Conservation (phyloP, 768 basidiomycete genomes). For the Collybia sordida region DNA sequence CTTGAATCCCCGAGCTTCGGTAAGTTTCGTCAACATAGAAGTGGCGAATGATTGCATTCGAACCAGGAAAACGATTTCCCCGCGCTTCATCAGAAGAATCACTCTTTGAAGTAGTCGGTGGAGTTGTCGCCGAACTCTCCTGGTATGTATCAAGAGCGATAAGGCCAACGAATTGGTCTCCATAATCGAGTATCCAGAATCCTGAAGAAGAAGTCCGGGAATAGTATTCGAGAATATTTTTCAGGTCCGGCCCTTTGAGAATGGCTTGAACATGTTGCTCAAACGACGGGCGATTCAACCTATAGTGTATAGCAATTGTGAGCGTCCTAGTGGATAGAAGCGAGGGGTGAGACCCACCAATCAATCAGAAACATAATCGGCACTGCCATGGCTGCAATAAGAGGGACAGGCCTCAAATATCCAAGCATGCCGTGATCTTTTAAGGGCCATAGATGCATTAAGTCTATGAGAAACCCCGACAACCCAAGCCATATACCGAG, state of each 20-base stretch:
- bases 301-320: conserved; percentile 24
- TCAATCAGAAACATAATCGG: conserved; percentile 68
- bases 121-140: conserved; percentile 32
- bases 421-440: conserved; percentile 39
- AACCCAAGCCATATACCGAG: conserved; percentile 61
- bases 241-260: conserved; percentile 57
- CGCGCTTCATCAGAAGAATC: conserved; percentile 15
- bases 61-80: conserved; percentile 32
- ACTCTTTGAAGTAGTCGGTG: conserved; percentile 9
- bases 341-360: conserved; percentile 46
- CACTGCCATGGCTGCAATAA: conserved; percentile 61
- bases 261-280: conserved; percentile 52
- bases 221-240: conserved; percentile 55
- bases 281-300: conserved; percentile 71
- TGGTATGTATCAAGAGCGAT: conserved; percentile 67
- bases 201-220: conserved; percentile 60
- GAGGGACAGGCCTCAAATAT: conserved; percentile 62
- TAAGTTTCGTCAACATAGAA: conserved; percentile 71
- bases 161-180: conserved; percentile 58
- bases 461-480: conserved; percentile 56
- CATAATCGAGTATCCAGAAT: conserved; percentile 68
- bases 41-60: conserved; percentile 68
- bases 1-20: conserved; percentile 54
- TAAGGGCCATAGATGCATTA: conserved; percentile 70
- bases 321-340: not conserved